A percentile compares a stretch with the other conserved stretches of the same genome.
These are phyloP conservation scores for Nevesoporus exiguus DNA, from an alignment of 768 basidiomycete species.

Conservation along the genomic window DNA sequence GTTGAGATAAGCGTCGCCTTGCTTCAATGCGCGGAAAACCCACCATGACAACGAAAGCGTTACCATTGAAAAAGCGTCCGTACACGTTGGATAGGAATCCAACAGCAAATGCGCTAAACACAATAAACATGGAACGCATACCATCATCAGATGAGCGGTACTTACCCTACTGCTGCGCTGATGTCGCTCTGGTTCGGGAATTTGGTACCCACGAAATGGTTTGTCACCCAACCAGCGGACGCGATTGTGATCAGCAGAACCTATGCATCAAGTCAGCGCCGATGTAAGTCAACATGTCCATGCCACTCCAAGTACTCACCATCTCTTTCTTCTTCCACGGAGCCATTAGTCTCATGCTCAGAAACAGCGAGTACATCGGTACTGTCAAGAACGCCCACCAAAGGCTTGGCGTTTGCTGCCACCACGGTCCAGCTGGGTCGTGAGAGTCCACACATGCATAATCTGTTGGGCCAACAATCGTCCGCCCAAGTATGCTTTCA, in stretches of 20 bases:
- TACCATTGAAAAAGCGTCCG: slow-evolving; percentile 67
- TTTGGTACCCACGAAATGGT: slow-evolving; percentile 56
- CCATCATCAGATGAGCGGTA: slow-evolving; percentile 1
- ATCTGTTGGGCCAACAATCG: slow-evolving; percentile 52
- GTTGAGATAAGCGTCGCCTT: not conserved
- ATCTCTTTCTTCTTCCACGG: slow-evolving; percentile 56
- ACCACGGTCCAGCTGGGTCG: slow-evolving; percentile 62
- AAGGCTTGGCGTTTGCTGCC: slow-evolving; percentile 62
- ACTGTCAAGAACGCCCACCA: slow-evolving; percentile 77
- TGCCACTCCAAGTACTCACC: slow-evolving; percentile 32
- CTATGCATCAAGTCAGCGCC: slow-evolving; percentile 21
- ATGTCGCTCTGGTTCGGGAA: slow-evolving; percentile 74
- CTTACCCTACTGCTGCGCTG: slow-evolving; percentile 68
- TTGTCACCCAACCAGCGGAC: slow-evolving; percentile 73
- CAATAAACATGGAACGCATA: not conserved
- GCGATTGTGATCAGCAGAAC: slow-evolving; percentile 56
- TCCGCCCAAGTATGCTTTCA: slow-evolving; percentile 47
- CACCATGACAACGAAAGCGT: slow-evolving; percentile 82
- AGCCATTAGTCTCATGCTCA: slow-evolving; percentile 64
- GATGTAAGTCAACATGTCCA: not conserved
- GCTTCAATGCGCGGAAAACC: slow-evolving; percentile 12
- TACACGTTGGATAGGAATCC: slow-evolving; percentile 78
- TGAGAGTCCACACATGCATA: slow-evolving; percentile 60
- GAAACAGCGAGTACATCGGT: slow-evolving; percentile 62
- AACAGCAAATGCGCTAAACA: slow-evolving; percentile 66